These are phyloP conservation scores for Microcyclospora pomicola DNA, from an alignment of 2,329 filamentous ascomycete genomes.

Conservation along the genomic window DNA sequence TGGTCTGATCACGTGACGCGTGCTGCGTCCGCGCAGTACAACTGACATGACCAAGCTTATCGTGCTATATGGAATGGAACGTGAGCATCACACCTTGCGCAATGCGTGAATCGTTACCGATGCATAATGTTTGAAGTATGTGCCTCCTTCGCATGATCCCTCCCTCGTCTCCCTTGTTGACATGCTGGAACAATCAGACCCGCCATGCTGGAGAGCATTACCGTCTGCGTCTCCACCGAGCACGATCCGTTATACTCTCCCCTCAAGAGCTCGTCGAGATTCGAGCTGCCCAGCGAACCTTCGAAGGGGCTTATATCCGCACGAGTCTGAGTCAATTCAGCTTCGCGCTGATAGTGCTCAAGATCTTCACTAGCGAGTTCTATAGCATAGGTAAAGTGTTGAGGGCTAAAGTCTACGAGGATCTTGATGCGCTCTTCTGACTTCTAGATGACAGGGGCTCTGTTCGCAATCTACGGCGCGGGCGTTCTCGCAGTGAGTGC, in stretches of 20 bases:
- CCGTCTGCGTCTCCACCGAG: conserved; percentile 68
- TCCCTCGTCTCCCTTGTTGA: neutral
- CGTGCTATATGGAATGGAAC: no score
- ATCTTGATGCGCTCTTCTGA: neutral
- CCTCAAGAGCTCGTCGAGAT: conserved; percentile 82
- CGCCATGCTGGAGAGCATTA: conserved; percentile 58
- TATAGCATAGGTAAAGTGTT: conserved; percentile 60
- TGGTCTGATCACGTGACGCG: no score
- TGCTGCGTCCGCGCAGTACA: no score
- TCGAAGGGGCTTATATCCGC: conserved; percentile 91
- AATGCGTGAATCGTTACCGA: no score
- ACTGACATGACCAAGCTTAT: no score
- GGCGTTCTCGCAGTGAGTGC: conserved; percentile 71
- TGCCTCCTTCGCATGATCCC: neutral
- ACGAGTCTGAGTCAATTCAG: conserved; percentile 91
- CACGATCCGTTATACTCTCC: conserved; percentile 69
- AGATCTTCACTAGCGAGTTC: conserved; percentile 94
- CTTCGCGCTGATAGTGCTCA: conserved; percentile 85
- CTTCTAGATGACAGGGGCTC: conserved; percentile 35
- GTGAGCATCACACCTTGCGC: no score
- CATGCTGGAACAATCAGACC: conserved; percentile 22
- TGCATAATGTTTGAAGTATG: conserved; percentile 15
- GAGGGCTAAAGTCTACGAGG: no score
- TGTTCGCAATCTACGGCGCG: conserved; percentile 84
- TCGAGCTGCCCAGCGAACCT: conserved; percentile 86